Base-by-base conservation (phyloP, 306 rosid species). In the Quercus rubra region DNA sequence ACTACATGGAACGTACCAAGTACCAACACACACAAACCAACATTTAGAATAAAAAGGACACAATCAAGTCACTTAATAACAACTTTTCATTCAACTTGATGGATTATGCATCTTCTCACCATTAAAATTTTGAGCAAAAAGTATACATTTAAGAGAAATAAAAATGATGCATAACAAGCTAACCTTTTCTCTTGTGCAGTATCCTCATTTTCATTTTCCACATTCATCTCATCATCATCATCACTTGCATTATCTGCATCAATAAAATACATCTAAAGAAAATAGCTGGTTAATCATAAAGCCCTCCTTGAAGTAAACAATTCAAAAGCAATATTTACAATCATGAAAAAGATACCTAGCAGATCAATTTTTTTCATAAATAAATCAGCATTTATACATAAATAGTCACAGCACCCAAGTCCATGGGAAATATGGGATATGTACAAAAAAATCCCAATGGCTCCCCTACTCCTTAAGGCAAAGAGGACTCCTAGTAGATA, bases 171-270 rank as follows among this genome's bases (percentile, higher is more conserved):
- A 21, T 71, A 13, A 67, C 59, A 63, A 77, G 20, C 70, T 25
- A 56, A 92, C 99, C 87, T 87, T 78, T 84, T 90, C 83, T 91
- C 96, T 7, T 69, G 70, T 31, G 71, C 86, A 78, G 25, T 80
- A 71, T 87, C 91, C 46, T 64, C 94, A 28, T 85, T 76, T 79
- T 78, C 91, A 74, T 81, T 80, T 67, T 90, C 91, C 77, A 55
- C 75, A 77, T 78, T 80, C 71, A 77, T 70, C 21, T 87, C 93
- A 74, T 89, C 92, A 74, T 89, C 94, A 55, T 88, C 89, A 55
- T 91, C 97, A 73, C 81, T 87, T 77, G 83, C 93, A 86, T 73
- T 74, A 81, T 89, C 97, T 41, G 89, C 98, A 19, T 92, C 99
- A 81, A 95, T 85, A 84, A 92, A 95, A 85, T 85, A 90, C 87